Evolutionary conservation across 1,284 basidiomycete species (phyloP).

Genomic region (Ceratobasidium sp.): DNA sequence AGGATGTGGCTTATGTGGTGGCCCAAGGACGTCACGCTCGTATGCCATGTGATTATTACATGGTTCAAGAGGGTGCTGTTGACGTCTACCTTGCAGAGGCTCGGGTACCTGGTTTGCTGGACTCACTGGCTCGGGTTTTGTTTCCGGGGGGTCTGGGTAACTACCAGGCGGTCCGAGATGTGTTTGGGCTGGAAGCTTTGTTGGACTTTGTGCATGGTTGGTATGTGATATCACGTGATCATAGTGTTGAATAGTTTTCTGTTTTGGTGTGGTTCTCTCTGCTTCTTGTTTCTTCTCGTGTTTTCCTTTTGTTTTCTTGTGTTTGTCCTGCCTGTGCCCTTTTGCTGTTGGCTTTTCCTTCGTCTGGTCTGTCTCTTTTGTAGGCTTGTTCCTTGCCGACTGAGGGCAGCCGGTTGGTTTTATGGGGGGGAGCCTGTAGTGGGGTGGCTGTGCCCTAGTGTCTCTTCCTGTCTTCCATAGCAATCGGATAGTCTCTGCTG

Average conservation of each 20-base stretch:
- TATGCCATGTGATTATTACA: background rate
- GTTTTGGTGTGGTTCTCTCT: background rate
- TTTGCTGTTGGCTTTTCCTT: background rate
- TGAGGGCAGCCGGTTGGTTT: background rate
- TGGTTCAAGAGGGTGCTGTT: background rate
- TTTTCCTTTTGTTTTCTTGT: no score
- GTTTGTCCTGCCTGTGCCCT: background rate
- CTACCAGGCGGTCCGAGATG: background rate
- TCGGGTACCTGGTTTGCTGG: background rate
- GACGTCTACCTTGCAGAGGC: background rate
- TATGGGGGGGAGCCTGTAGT: conserved; percentile 6
- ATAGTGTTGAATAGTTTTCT: background rate
- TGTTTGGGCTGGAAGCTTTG: background rate
- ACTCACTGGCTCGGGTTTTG: background rate
- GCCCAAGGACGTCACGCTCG: background rate
- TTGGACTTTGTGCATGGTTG: background rate
- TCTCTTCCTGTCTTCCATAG: background rate
- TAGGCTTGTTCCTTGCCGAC: background rate
- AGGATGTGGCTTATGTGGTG: background rate
- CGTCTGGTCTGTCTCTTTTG: background rate
- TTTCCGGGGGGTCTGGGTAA: background rate
- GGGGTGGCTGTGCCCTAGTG: background rate
- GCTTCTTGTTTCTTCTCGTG: background rate
- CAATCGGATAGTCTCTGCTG: background rate
- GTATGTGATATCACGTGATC: background rate